Conservation (phyloP, 2,329 filamentous ascomycete species). For the Colletotrichum orbiculare region DNA sequence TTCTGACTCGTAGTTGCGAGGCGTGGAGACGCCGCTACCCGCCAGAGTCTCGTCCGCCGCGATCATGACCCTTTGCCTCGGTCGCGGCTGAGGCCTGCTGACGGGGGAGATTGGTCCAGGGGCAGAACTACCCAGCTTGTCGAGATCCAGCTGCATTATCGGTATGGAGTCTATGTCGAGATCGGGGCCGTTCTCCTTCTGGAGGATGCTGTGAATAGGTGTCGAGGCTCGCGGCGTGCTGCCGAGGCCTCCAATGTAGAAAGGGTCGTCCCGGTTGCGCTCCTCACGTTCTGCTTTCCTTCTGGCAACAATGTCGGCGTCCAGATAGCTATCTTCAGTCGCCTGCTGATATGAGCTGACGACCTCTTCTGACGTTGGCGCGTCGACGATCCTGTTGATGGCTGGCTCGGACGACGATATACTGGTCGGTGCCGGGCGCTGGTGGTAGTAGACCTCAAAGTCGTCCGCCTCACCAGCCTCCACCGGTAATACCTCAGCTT, state of each 20-base stretch:
- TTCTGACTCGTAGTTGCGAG: slow-evolving; percentile 65
- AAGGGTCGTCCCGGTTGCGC: slow-evolving; percentile 91
- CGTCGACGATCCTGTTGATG: slow-evolving; percentile 62
- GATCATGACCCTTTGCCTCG: slow-evolving; percentile 73
- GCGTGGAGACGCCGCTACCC: slow-evolving; percentile 60
- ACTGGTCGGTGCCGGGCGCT: slow-evolving; percentile 62
- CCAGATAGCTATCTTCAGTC: slow-evolving; percentile 73
- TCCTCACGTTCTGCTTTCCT: slow-evolving; percentile 82
- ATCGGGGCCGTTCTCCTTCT: slow-evolving; percentile 78
- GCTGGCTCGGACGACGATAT: slow-evolving; percentile 66
- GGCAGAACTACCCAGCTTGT: slow-evolving; percentile 55
- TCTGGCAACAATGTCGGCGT: slow-evolving; percentile 78
- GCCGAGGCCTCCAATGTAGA: slow-evolving; percentile 79
- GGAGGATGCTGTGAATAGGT: slow-evolving; percentile 81
- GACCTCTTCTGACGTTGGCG: slow-evolving; percentile 52
- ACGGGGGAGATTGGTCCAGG: slow-evolving; percentile 42
- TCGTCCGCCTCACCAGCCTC: slow-evolving; percentile 69
- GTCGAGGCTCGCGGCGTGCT: slow-evolving; percentile 73
- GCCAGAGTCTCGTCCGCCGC: slow-evolving; percentile 79
- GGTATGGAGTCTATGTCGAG: slow-evolving; percentile 95
- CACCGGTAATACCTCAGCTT: slow-evolving; percentile 61
- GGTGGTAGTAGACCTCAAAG: slow-evolving; percentile 75
- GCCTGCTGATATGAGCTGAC: slow-evolving; percentile 69
- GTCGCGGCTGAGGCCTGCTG: slow-evolving; percentile 51
- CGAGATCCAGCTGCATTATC: slow-evolving; percentile 90